Evolutionary conservation across 768 basidiomycete species (phyloP), one percentile per base, ranked within the genome.

Genomic region (Auricularia auricula-judae): DNA sequence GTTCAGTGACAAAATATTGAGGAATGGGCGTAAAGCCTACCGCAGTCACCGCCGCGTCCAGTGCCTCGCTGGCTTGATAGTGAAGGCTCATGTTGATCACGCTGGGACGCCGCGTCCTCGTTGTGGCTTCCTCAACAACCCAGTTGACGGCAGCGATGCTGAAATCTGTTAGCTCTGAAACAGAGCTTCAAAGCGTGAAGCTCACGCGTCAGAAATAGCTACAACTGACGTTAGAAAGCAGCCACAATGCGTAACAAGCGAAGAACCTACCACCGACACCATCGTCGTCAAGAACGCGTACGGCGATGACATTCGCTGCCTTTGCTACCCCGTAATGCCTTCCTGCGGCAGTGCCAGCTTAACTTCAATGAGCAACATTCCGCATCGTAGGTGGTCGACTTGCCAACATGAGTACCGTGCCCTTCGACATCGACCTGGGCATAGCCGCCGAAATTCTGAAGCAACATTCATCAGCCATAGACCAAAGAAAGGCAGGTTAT

Each of bases 241-340:
- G 2, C 29, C 29, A 29, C 29, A 0, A 29, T 29, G 29, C 29
- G 1, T 1, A 29, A 29, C 29, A 29, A 29, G 29, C 29, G 29
- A 29, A 14, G 42, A 63, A 8, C 14, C 3, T 2, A 54, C 18
- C 29, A 11, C 42, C 34, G 5, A 36, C 44, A 12, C 69, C 67
- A 29, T 67, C 64, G 18, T 62, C 63, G n/a, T 66, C 66, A 21
- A 68, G 62, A 21, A 70, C 66, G 58, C 68, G 68, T 62, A 70
- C 69, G n/a, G 69, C 65, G 39, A 70, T 66, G 14, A 70, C 59
- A 58, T 68, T 61, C n/a, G 66, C 67, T 61, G 63, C 62, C 66
- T 70, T 70, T 7, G 69, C 67, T 16, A 68, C 67, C 29, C 69
- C 69, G 47, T 65, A 70, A 44, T 63, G 63, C 39, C 61, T 60